phyloP scores from a whole-genome alignment of 2,329 filamentous ascomycete genomes.

The Aureobasidium musti region DNA sequence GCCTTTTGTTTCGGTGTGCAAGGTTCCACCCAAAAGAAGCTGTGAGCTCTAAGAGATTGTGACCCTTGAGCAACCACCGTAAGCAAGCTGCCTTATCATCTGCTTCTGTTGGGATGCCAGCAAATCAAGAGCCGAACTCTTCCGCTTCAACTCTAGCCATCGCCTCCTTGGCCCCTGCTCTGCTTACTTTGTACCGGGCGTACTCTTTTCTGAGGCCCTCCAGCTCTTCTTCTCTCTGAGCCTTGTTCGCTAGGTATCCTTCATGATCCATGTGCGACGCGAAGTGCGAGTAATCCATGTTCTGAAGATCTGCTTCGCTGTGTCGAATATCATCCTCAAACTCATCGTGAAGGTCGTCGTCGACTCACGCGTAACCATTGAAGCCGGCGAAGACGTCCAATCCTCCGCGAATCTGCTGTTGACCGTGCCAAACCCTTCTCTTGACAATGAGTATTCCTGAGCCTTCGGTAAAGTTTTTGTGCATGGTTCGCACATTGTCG shows the following conservation, averaged over 20 bases:
- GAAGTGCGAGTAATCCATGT: neutral
- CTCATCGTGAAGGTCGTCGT: neutral
- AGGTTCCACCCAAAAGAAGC: too few species aligned
- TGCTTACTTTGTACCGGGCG: neutral
- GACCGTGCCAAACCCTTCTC: neutral
- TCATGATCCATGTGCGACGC: rapidly evolving
- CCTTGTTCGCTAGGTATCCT: neutral
- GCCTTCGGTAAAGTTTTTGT: neutral
- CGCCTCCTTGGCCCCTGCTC: neutral
- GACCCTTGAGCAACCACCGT: too few species aligned
- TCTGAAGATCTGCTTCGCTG: neutral
- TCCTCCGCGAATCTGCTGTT: neutral
- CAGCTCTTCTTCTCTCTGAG: neutral
- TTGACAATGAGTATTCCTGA: neutral
- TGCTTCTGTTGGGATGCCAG: too few species aligned
- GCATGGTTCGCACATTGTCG: neutral
- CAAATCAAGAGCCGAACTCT: neutral
- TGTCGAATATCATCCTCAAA: neutral
- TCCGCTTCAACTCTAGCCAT: neutral
- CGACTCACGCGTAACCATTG: neutral
- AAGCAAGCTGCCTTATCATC: too few species aligned
- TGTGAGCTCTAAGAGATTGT: too few species aligned
- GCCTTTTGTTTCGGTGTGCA: too few species aligned
- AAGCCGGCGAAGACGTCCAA: neutral
- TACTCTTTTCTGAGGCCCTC: neutral